Conservation (phyloP, 371 early-diverging fungal genomes). For the Coemansia sp. region DNA sequence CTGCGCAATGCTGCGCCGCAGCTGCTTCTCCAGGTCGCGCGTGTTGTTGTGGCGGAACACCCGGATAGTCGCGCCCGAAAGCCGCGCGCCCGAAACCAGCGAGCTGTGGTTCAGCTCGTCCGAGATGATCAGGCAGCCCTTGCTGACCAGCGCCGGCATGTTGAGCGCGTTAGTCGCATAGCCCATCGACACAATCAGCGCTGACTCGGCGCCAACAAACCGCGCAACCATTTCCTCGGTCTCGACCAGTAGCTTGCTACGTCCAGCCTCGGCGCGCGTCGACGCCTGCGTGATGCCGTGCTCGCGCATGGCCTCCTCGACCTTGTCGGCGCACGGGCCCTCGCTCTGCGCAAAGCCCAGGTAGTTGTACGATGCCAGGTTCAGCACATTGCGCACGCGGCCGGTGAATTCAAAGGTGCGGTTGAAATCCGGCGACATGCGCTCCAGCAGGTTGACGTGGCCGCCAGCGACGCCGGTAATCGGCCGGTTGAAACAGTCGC, state of each 20-base stretch:
- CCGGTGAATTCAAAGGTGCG: slow-evolving; percentile 88
- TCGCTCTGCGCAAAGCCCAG: slow-evolving; percentile 95
- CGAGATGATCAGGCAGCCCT: slow-evolving; percentile 91
- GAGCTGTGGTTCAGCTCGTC: slow-evolving; percentile 99
- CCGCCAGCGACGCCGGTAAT: slow-evolving; percentile 96
- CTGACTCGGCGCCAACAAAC: slow-evolving; percentile 93
- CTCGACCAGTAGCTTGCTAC: slow-evolving; percentile 68
- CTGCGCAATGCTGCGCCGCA: slow-evolving; percentile 93
- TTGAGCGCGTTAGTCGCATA: slow-evolving; percentile 99
- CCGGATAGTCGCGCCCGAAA: slow-evolving; percentile 93
- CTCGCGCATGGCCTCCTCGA: slow-evolving; percentile 66
- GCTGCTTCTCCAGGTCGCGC: slow-evolving; percentile 78
- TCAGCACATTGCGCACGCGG: slow-evolving; percentile 75
- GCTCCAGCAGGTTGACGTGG: slow-evolving; percentile 81
- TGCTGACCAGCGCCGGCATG: slow-evolving; percentile 89
- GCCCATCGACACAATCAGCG: slow-evolving; percentile 97
- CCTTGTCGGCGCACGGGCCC: slow-evolving; percentile 92
- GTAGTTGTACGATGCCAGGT: slow-evolving; percentile 99
- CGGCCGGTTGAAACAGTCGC: slow-evolving; percentile 97
- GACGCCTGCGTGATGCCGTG: slow-evolving; percentile 70
- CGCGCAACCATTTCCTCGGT: slow-evolving; percentile 93
- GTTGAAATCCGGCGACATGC: slow-evolving; percentile 83
- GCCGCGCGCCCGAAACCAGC: slow-evolving; percentile 92
- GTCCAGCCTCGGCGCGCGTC: slow-evolving; percentile 74
- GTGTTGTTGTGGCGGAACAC: slow-evolving; percentile 96